Evolutionary conservation across 176 grass and related monocot genomes (phyloP).

Genomic region (Carex myosuroides): DNA sequence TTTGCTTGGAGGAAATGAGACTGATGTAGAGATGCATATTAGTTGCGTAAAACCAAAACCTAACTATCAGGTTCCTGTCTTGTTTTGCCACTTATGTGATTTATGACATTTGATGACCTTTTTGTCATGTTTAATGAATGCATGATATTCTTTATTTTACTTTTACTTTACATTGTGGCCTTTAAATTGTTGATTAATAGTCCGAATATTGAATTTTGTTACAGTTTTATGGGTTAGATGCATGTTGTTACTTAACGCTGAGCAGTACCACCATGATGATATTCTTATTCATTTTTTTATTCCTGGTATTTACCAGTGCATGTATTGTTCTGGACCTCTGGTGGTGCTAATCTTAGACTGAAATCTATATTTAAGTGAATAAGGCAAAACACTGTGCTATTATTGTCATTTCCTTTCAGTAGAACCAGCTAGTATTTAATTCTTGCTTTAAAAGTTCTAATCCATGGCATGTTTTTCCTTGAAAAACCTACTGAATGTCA

Average conservation of each 20-base stretch:
- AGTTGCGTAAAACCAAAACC: conserved; percentile 18
- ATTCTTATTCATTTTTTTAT: not conserved
- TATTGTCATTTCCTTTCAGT: not conserved
- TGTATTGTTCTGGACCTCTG: not conserved
- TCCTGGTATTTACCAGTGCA: not conserved
- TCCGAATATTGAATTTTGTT: not conserved
- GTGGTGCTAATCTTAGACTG: not conserved
- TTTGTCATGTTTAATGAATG: conserved; percentile 8
- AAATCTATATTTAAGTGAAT: not conserved
- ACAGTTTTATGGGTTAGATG: not conserved
- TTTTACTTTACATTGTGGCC: not conserved
- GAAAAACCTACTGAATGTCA: not conserved
- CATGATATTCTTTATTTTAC: not conserved
- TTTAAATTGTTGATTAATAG: not conserved
- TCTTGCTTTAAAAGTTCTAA: not conserved
- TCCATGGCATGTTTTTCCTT: not conserved
- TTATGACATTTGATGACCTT: not conserved
- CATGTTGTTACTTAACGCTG: not conserved
- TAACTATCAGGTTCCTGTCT: conserved; percentile 10
- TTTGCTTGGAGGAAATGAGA: conserved; percentile 7
- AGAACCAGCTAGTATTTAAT: not conserved
- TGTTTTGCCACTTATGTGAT: conserved; percentile 14
- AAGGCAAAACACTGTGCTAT: not conserved
- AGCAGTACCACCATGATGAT: not conserved
- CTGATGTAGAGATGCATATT: conserved; percentile 10